These are phyloP conservation scores for Plasmodium relictum DNA, from an alignment of 169 alveolate genomes.

Conservation along the genomic window DNA sequence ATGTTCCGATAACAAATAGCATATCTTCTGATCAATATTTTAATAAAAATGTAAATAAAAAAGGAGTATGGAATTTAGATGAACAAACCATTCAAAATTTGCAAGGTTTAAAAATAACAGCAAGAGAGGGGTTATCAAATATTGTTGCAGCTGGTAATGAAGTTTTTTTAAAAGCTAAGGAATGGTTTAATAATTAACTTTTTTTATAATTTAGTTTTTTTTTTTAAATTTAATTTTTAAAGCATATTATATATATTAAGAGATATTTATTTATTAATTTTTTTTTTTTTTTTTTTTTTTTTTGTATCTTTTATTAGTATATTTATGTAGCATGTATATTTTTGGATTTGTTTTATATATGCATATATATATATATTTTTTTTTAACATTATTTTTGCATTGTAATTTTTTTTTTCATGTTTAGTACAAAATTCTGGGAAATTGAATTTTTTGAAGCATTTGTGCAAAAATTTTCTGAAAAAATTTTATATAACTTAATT, in stretches of 20 bases:
- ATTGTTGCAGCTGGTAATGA: slow-evolving; percentile 83
- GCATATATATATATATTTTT: background rate
- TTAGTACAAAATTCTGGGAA: background rate
- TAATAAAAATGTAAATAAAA: slow-evolving; percentile 78
- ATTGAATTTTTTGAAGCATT: slow-evolving; percentile 3
- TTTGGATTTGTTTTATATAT: background rate
- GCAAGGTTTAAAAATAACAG: slow-evolving; percentile 79
- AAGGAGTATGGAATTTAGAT: slow-evolving; percentile 77
- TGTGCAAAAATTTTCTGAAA: background rate
- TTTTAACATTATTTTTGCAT: background rate
- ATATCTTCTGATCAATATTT: slow-evolving; percentile 85
- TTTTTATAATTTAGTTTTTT: slow-evolving; percentile 2
- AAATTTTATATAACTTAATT: too few relatives aligned
- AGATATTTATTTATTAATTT: background rate
- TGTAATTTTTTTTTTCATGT: background rate
- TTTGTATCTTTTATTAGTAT: background rate
- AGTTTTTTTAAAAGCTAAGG: slow-evolving; percentile 84
- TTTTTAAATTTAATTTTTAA: slow-evolving; percentile 51
- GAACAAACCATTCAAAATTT: slow-evolving; percentile 86
- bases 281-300: slow-evolving; percentile 28
- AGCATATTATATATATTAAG: background rate
- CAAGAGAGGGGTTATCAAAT: slow-evolving; percentile 81
- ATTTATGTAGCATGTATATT: background rate
- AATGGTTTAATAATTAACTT: slow-evolving; percentile 81
- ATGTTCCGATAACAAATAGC: slow-evolving; percentile 76